A percentile compares a stretch with the other conserved stretches of the same genome.
These are phyloP conservation scores for Cryphonectria carpinicola DNA, from an alignment of 2,329 filamentous ascomycete genomes.

Conservation along the genomic window DNA sequence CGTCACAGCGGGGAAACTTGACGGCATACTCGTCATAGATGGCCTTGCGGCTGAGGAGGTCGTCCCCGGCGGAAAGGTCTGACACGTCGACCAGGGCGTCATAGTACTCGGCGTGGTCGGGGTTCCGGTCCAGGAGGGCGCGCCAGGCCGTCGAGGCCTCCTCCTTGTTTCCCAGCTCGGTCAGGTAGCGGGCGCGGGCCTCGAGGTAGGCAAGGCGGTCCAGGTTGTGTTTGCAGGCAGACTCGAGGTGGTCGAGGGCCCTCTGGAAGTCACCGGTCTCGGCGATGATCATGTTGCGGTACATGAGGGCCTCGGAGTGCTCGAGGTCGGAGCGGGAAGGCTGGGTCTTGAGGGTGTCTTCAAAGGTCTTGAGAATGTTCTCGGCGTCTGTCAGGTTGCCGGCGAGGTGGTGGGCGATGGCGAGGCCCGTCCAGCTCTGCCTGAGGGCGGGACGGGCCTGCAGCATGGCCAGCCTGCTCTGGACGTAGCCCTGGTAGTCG, in stretches of 20 bases:
- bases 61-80: conserved; percentile 56
- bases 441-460: conserved; percentile 79
- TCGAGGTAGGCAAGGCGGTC: conserved; percentile 88
- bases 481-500: conserved; percentile 90
- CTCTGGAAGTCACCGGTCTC: conserved; percentile 83
- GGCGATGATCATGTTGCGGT: conserved; percentile 93
- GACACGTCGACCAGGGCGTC: conserved; percentile 73
- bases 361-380: conserved; percentile 87
- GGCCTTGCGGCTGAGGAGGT: conserved; percentile 67
- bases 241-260: conserved; percentile 84
- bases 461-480: conserved; percentile 86
- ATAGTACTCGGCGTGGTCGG: conserved; percentile 87
- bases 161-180: conserved; percentile 74
- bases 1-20: conserved; percentile 82
- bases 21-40: conserved; percentile 78
- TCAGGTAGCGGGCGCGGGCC: conserved; percentile 80
- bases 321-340: conserved; percentile 82
- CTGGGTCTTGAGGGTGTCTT: conserved; percentile 85
- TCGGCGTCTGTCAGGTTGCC: conserved; percentile 86
- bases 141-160: conserved; percentile 85
- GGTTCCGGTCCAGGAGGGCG: conserved; percentile 80
- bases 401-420: conserved; percentile 88
- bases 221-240: conserved; percentile 74
- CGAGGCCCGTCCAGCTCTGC: conserved; percentile 97
- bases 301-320: conserved; percentile 90